Percentiles rank a stretch among this genome's conserved stretches.
These are phyloP conservation scores for Aspergillus sp. DNA, from an alignment of 2,329 filamentous ascomycete species.

Conservation along the genomic window DNA sequence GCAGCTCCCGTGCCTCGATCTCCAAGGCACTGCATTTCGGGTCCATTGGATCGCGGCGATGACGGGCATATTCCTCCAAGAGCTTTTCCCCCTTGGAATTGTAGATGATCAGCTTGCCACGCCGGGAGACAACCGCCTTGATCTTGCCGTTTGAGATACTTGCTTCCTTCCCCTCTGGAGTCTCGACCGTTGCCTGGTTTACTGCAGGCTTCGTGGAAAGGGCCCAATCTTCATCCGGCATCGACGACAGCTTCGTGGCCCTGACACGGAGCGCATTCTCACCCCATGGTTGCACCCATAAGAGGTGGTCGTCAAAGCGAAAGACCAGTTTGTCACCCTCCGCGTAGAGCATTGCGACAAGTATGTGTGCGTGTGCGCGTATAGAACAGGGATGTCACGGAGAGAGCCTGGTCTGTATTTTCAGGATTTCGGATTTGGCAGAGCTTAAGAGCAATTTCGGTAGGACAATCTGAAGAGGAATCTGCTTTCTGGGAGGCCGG, in stretches of 20 bases:
- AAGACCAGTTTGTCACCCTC: conserved; percentile 36
- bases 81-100: conserved; percentile 45
- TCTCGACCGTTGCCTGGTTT: conserved; percentile 16
- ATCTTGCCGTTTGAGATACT: conserved; percentile 51
- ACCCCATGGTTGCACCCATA: conserved; percentile 42
- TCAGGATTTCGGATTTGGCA: background rate
- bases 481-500: background rate
- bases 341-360: conserved; percentile 31
- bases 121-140: conserved; percentile 46
- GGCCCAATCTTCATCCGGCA: conserved; percentile 40
- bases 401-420: too few relatives aligned
- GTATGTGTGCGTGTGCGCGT: background rate
- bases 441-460: background rate
- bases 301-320: conserved; percentile 38
- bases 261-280: conserved; percentile 39
- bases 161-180: conserved; percentile 28
- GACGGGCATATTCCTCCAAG: conserved; percentile 55
- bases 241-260: conserved; percentile 36
- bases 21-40: conserved; percentile 60
- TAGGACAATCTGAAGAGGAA: background rate
- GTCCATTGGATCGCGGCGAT: conserved; percentile 52
- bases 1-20: conserved; percentile 59
- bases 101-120: conserved; percentile 53
- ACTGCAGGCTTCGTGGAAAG: conserved; percentile 24
- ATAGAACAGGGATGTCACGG: too few relatives aligned